Evolutionary conservation across 1,284 basidiomycete genomes (phyloP).

Genomic region (Coriolopsis trogii): DNA sequence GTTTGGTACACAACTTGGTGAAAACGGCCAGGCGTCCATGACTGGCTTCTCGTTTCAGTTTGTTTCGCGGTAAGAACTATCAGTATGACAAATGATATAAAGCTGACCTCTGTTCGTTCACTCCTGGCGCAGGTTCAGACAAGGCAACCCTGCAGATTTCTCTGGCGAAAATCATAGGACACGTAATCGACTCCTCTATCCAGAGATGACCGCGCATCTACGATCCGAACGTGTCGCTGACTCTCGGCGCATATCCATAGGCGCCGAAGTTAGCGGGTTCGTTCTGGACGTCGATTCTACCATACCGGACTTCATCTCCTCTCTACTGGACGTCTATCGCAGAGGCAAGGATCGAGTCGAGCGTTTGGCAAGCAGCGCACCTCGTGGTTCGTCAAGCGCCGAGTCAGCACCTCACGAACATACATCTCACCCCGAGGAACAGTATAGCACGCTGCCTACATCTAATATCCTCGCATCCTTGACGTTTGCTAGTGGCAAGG

Average conservation of each 20-base stretch:
- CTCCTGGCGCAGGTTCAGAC: slow-evolving; percentile 65
- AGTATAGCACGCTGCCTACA: slow-evolving; percentile 44
- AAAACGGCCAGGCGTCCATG: slow-evolving; percentile 78
- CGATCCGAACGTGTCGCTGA: slow-evolving; percentile 55
- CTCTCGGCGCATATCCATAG: slow-evolving; percentile 63
- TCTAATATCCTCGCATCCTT: slow-evolving; percentile 76
- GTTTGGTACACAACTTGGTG: slow-evolving; percentile 75
- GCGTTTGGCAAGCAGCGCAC: slow-evolving; percentile 54
- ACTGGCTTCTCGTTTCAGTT: slow-evolving; percentile 83
- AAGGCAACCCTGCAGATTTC: slow-evolving; percentile 72
- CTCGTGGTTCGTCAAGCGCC: slow-evolving; percentile 43
- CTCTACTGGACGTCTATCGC: slow-evolving; percentile 84
- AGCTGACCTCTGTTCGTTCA: slow-evolving; percentile 2
- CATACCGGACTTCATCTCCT: slow-evolving; percentile 79
- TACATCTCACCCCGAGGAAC: slow-evolving; percentile 28
- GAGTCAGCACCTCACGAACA: slow-evolving; percentile 25
- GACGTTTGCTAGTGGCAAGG: slow-evolving; percentile 80
- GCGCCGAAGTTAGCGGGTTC: slow-evolving; percentile 84
- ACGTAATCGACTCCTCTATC: slow-evolving; percentile 78
- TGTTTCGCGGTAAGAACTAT: slow-evolving; percentile 60
- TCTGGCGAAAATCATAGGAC: slow-evolving; percentile 69
- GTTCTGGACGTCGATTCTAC: slow-evolving; percentile 83
- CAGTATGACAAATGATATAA: not conserved
- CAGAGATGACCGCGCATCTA: slow-evolving; percentile 79
- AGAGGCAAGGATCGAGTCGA: slow-evolving; percentile 80